Evolutionary conservation across 768 basidiomycete species (phyloP), one percentile per base, ranked within the genome.

Genomic region (Lanmaoa pseudosensibilis): DNA sequence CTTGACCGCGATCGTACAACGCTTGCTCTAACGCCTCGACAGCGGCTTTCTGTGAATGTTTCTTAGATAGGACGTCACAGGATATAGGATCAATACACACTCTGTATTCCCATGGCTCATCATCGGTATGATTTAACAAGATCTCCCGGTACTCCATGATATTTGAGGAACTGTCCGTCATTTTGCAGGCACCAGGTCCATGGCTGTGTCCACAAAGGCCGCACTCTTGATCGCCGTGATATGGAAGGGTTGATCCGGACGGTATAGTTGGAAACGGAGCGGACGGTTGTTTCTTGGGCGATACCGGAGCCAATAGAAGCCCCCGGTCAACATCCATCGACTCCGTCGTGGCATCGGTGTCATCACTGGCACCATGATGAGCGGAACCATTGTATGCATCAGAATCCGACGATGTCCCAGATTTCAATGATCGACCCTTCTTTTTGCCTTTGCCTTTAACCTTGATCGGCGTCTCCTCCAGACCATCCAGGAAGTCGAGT

Each of bases 81-180:
- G 38, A 62, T 41, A 10, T 38, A 40, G 16, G 18, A 19, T 54
- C 3, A 25, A 73, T 75, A 62, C 68, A 23, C 70, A 89, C 90
- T 63, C 88, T 76, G 37, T 80, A 77, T 66, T 87, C 83, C 64
- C 81, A 78, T 43, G 87, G 76, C 60, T 92, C 90, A 61, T 85
- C 84, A 16, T 81, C 79, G n/a, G 80, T 76, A 58, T 87, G 78
- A 30, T 80, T 69, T 58, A 91, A 70, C 37, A 92, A 70, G 74
- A 90, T 84, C 45, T 80, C 76, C 43, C 90, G 82, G 64, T 84
- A 91, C 62, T 88, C 83, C 13, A 82, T 80, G 21, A 92, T 75
- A 66, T 90, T 83, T 54, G 83, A 78, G 18, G 87, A 83, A 48
- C 73, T 77, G 23, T 85, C 78, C 8, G 81, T 83, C 90, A 92